A percentile compares a stretch with the other conserved stretches of the same genome.
These are phyloP conservation scores for Rhizophagus prolifer DNA, from an alignment of 192 early-diverging fungal species.

Conservation along the genomic window DNA sequence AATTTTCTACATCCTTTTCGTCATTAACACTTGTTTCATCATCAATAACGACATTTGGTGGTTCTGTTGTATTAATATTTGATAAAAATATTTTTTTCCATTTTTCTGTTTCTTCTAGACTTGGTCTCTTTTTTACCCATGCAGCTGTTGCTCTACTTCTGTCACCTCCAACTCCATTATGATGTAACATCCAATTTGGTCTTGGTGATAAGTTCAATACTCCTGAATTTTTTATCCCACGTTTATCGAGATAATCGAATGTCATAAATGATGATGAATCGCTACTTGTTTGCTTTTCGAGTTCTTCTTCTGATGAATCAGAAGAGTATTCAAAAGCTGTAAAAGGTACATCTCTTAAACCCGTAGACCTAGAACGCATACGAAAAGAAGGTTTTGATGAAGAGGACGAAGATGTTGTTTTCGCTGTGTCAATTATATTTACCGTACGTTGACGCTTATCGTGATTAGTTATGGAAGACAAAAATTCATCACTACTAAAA, in stretches of 20 bases:
- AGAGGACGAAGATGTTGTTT: not conserved
- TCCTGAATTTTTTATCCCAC: constrained; percentile 6
- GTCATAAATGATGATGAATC: constrained; percentile 15
- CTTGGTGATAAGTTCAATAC: constrained; percentile 12
- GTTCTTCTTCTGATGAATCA: not conserved
- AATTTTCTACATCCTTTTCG: not conserved
- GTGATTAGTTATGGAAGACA: not conserved
- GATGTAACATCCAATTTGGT: constrained; percentile 11
- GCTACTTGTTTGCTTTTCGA: not conserved
- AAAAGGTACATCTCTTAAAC: constrained; percentile 13
- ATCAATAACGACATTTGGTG: not conserved
- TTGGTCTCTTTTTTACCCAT: constrained; percentile 1
- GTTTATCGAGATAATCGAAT: constrained; percentile 20
- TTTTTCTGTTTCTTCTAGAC: constrained; percentile 19
- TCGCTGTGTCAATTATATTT: not conserved
- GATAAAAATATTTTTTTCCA: constrained; percentile 20
- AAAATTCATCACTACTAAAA: constrained; percentile 10
- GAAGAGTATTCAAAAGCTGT: not conserved
- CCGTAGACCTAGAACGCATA: constrained; percentile 1
- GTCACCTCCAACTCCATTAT: constrained; percentile 9
- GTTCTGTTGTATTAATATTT: not conserved
- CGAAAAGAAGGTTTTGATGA: not conserved
- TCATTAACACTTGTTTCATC: not conserved
- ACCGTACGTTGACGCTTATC: not conserved
- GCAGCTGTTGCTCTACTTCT: not conserved